These are phyloP conservation scores for Cubamyces lactineus DNA, from an alignment of 768 basidiomycete genomes.

Conservation along the genomic window DNA sequence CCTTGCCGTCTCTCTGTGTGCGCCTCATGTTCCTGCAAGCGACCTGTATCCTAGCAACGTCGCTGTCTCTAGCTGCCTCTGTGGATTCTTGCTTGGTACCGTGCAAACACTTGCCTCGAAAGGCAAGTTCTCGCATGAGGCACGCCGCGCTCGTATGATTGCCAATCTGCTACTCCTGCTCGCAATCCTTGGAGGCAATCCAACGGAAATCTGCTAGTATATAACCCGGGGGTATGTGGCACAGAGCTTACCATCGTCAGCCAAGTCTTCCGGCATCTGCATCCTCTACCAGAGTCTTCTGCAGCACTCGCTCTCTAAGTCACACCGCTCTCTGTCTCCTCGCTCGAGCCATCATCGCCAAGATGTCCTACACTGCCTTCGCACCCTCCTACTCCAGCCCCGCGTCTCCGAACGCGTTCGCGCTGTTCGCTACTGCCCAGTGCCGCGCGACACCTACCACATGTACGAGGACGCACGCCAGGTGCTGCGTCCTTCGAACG, in stretches of 20 bases:
- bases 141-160: background rate
- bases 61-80: background rate
- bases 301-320: background rate
- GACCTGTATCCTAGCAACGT: conserved; percentile 12
- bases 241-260: conserved; percentile 8
- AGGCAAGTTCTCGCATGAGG: conserved; percentile 2
- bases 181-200: conserved; percentile 17
- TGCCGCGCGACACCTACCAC: conserved; percentile 27
- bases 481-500: conserved; percentile 26
- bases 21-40: background rate
- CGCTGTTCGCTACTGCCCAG: conserved; percentile 22
- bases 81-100: conserved; percentile 3
- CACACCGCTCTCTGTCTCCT: background rate
- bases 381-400: conserved; percentile 21
- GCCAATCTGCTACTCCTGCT: conserved; percentile 14
- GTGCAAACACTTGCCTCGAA: conserved; percentile 12
- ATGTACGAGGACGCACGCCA: conserved; percentile 28
- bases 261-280: conserved; percentile 1
- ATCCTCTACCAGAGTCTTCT: conserved; percentile 5
- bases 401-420: conserved; percentile 26
- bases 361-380: conserved; percentile 25
- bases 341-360: background rate
- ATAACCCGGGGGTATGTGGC: background rate
- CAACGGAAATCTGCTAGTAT: background rate
- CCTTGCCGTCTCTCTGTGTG: background rate